A percentile compares a stretch with the other conserved stretches of the same genome.
Conservation (phyloP, 129 eudicot genomes). For the Scalesia atractyloides region DNA sequence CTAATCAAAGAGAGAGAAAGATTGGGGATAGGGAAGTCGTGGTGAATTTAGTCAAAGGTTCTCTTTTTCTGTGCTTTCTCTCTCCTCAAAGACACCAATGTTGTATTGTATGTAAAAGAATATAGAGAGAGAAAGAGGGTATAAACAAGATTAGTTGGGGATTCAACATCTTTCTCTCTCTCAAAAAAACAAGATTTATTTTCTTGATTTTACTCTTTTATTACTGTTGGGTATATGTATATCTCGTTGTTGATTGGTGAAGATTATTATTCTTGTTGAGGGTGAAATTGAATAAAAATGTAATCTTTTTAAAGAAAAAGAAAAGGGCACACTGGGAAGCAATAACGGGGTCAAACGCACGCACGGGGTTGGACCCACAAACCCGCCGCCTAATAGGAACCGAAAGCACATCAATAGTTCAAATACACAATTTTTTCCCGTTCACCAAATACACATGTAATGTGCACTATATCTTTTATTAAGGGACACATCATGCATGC, state of each 20-base stretch:
- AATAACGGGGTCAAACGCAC: constrained; percentile 52
- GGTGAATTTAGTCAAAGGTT: constrained; percentile 45
- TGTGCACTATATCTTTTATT: too few species aligned
- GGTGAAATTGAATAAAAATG: not conserved
- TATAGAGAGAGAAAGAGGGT: constrained; percentile 5
- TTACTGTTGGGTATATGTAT: not conserved
- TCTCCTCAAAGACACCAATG: constrained; percentile 46
- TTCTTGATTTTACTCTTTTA: constrained; percentile 1
- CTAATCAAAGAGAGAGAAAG: constrained; percentile 27
- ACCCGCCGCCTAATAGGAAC: constrained; percentile 38
- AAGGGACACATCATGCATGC: too few species aligned
- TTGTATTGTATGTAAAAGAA: constrained; percentile 29
- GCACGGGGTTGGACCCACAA: constrained; percentile 50
- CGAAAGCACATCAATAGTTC: not conserved
- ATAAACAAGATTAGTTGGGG: constrained; percentile 6
- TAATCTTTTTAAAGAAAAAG: constrained; percentile 13
- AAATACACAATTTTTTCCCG: not conserved
- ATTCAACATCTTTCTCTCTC: constrained; percentile 12
- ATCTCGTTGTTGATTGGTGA: not conserved
- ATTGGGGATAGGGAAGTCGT: constrained; percentile 27
- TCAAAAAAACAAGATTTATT: not conserved
- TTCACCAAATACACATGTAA: not conserved
- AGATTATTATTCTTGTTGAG: not conserved
- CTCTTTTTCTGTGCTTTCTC: constrained; percentile 46
- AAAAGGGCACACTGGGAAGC: constrained; percentile 23